Evolutionary conservation across 2,329 filamentous ascomycete species (phyloP), one percentile per base, ranked within the genome.

Genomic region (Trichocomaceae sp.): DNA sequence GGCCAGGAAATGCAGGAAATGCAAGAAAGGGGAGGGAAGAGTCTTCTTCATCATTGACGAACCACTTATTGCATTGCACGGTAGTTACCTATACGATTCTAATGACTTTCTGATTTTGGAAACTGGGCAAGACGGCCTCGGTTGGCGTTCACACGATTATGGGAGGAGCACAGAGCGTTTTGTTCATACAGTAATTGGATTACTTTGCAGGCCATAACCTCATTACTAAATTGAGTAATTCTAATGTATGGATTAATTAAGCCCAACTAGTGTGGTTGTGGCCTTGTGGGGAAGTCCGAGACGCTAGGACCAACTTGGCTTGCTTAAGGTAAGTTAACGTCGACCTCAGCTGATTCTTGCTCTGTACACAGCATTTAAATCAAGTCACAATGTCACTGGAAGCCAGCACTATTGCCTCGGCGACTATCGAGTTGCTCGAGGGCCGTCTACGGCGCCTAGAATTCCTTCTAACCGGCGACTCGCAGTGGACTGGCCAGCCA

Each of bases 401-500:
- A 63, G 66, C 61, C 29, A 68, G 71, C 22, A 59, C 64, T 9
- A 64, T 72, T 44, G 69, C 71, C 5, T 65, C 68, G 5, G 69
- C 71, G 19, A 74, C 72, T 3, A 70, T 75, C 17, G 70, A 74
- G 52, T 67, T 76, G 45, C 71, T 77, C 10, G 71, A 76, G 58
- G 66, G 68, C 9, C 74, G 75, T 49, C 66, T 77, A 10, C 70
- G 67, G 50, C 68, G 72, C 47, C 65, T 77, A 51, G 71, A 75
- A 57, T 77, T 72, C 60, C 68, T 77, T 45, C 65, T 77, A 12
- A 73, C 69, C 10, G 74, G 74, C 52, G 63, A 67, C 50, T 66
- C 69, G 19, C 65, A 68, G 59, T 73, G 73, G 68, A 69, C 69
- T 4, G 73, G 73, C 35, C 59, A 68, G 12, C 71, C 72, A 42